Evolutionary conservation across 768 basidiomycete species (phyloP).

Genomic region (Mycena rebaudengoi): DNA sequence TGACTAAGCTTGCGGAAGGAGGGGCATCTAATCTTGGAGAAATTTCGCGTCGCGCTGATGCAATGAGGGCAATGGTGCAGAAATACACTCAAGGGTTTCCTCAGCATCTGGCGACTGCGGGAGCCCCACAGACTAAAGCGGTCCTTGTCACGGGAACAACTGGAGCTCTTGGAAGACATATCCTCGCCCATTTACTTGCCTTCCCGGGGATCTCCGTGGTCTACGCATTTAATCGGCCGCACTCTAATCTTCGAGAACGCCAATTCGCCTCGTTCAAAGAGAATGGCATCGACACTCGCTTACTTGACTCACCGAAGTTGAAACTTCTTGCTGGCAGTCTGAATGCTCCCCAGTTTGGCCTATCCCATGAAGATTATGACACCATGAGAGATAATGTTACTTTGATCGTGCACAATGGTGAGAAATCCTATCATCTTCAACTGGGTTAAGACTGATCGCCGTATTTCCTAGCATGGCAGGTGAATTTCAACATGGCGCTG

Average conservation of each 20-base stretch:
- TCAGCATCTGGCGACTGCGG: background rate
- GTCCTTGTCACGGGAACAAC: slow-evolving; percentile 48
- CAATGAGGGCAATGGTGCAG: slow-evolving; percentile 28
- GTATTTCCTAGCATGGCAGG: slow-evolving; percentile 41
- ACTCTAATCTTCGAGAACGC: slow-evolving; percentile 38
- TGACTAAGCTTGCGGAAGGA: slow-evolving; percentile 5
- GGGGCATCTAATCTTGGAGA: background rate
- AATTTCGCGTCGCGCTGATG: background rate
- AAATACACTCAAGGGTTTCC: slow-evolving; percentile 20
- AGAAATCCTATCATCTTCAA: background rate
- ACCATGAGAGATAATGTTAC: slow-evolving; percentile 29
- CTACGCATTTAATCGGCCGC: slow-evolving; percentile 39
- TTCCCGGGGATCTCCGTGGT: slow-evolving; percentile 28
- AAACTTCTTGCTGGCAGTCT: slow-evolving; percentile 32
- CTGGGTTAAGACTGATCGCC: background rate
- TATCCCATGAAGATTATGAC: slow-evolving; percentile 25
- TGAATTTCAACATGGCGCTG: slow-evolving; percentile 44
- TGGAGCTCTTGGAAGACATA: slow-evolving; percentile 40
- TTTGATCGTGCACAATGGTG: slow-evolving; percentile 44
- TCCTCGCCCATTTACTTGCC: slow-evolving; percentile 36
- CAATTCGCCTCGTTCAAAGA: slow-evolving; percentile 32
- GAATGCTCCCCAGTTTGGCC: slow-evolving; percentile 10
- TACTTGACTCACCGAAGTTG: slow-evolving; percentile 35
- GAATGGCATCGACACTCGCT: slow-evolving; percentile 30
- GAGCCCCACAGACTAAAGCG: background rate